A percentile compares a stretch with the other conserved stretches of the same genome.
These are phyloP conservation scores for Botrytis fragariae DNA, from an alignment of 2,329 filamentous ascomycete species.

Conservation along the genomic window DNA sequence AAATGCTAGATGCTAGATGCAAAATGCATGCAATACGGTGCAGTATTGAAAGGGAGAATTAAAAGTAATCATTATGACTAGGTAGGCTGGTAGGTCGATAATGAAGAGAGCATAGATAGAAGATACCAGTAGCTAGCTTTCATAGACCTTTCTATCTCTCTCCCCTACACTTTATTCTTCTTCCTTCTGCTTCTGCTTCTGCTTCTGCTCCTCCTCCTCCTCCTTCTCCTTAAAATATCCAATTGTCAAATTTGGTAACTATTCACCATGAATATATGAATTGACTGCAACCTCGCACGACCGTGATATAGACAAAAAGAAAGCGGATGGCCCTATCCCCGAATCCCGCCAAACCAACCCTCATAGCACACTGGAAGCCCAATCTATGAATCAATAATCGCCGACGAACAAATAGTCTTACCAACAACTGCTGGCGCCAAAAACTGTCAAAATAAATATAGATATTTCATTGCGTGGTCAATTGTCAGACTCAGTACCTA, in stretches of 20 bases:
- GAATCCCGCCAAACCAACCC: not conserved
- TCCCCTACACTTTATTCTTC: not conserved
- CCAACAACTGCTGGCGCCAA: not conserved
- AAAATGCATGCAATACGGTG: not conserved
- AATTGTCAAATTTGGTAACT: not conserved
- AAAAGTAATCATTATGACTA: not conserved
- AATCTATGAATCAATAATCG: not conserved
- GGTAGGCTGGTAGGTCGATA: not conserved
- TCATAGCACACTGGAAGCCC: not conserved
- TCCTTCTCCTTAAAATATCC: constrained; percentile 39
- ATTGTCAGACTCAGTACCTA: not conserved
- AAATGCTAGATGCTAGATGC: not conserved
- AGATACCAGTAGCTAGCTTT: not conserved
- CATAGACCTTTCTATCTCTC: not conserved
- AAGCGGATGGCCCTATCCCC: constrained; percentile 1
- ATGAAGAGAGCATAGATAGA: not conserved
- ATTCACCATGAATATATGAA: not conserved
- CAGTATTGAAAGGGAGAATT: not conserved
- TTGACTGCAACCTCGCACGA: not conserved
- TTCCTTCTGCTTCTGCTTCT: not conserved
- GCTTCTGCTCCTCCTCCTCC: constrained; percentile 39
- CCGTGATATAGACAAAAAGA: not conserved
- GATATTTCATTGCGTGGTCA: constrained; percentile 4
- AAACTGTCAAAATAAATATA: not conserved
- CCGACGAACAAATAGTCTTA: not conserved